Evolutionary conservation across 192 early-diverging fungal genomes (phyloP).

Genomic region (Podila epigama): DNA sequence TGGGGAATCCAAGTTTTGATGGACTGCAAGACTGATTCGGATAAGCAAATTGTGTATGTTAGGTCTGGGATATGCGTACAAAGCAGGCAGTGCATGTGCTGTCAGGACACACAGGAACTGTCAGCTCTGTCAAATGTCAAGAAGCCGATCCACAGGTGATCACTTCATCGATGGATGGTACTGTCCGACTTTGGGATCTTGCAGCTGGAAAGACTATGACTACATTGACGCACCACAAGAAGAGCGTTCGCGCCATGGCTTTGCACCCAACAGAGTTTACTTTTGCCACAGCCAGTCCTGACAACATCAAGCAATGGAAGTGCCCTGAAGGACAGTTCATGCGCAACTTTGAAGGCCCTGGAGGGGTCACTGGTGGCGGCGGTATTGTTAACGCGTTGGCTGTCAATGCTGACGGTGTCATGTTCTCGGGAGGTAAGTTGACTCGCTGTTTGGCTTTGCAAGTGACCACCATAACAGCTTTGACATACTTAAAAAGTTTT

Average conservation of each 20-base stretch:
- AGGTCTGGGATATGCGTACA: slow-evolving; percentile 99
- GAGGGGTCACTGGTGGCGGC: slow-evolving; percentile 83
- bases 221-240: slow-evolving; percentile 98
- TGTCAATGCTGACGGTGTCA: slow-evolving; percentile 90
- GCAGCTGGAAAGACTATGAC: slow-evolving; percentile 95
- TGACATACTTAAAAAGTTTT: neutral
- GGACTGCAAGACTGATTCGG: neutral
- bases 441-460: neutral
- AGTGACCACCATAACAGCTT: too few relatives aligned
- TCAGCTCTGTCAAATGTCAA: slow-evolving; percentile 89
- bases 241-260: slow-evolving; percentile 90
- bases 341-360: slow-evolving; percentile 89
- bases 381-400: slow-evolving; percentile 91
- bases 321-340: slow-evolving; percentile 95
- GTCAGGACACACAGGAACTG: slow-evolving; percentile 86
- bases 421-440: slow-evolving; percentile 89
- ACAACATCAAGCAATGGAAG: slow-evolving; percentile 98
- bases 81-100: slow-evolving; percentile 91
- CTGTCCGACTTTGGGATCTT: slow-evolving; percentile 95
- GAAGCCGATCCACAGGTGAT: slow-evolving; percentile 97
- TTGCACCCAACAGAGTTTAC: slow-evolving; percentile 94
- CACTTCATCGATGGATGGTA: slow-evolving; percentile 92
- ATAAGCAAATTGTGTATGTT: slow-evolving; percentile 11
- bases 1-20: neutral
- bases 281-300: slow-evolving; percentile 88